Conservation (phyloP, 257 asterid species). For the Petunia secreta region DNA sequence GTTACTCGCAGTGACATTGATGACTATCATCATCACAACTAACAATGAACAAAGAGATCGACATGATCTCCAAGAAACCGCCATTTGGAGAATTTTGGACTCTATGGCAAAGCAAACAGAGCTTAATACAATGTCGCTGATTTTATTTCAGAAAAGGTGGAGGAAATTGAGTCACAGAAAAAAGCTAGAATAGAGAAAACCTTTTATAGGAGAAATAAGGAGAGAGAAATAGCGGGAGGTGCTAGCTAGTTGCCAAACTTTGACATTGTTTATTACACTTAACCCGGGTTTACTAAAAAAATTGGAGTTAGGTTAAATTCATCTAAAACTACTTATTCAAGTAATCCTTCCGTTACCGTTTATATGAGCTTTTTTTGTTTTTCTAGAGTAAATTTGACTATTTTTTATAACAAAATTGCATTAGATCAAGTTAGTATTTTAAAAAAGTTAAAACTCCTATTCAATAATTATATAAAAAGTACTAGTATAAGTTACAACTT, state of each 20-base stretch:
- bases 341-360: no score
- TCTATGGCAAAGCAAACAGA: not conserved
- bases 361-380: no score
- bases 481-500: no score
- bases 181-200: constrained; percentile 43
- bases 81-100: constrained; percentile 44
- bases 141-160: not conserved
- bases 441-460: no score
- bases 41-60: constrained; percentile 42
- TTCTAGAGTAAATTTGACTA: no score
- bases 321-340: not conserved
- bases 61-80: constrained; percentile 36
- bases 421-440: no score
- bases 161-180: constrained; percentile 36
- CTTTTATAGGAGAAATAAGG: constrained; percentile 45
- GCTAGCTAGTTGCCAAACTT: constrained; percentile 30
- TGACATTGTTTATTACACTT: not conserved
- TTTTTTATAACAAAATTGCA: no score
- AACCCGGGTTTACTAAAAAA: not conserved
- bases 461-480: no score
- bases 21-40: constrained; percentile 35
- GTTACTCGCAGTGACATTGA: constrained; percentile 37
- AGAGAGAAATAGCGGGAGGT: constrained; percentile 26
- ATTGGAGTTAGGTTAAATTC: not conserved
- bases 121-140: not conserved